Conservation (phyloP, 139 green algal species). For the Chlamydomonas eustigma region DNA sequence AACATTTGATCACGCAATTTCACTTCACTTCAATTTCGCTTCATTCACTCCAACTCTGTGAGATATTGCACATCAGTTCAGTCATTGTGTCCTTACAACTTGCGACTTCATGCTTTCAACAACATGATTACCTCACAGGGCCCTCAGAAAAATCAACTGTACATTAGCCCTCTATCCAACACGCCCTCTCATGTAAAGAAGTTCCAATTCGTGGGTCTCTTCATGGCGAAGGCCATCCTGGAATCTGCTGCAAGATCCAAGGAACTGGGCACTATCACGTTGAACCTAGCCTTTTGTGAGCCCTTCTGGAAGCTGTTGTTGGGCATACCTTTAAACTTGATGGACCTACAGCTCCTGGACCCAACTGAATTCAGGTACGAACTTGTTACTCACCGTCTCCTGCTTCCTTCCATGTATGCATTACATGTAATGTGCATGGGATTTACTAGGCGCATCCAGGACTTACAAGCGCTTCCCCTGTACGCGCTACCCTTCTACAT, state of each 20-base stretch:
- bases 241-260: constrained; percentile 43
- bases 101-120: no score
- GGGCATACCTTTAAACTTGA: constrained; percentile 49
- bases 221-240: constrained; percentile 62
- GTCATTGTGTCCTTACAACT: no score
- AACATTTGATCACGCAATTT: no score
- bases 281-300: constrained; percentile 58
- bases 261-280: constrained; percentile 54
- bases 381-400: no score
- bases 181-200: constrained; percentile 50
- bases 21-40: no score
- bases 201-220: constrained; percentile 56
- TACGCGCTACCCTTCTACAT: no score
- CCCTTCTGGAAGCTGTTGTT: constrained; percentile 65
- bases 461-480: no score
- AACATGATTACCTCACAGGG: no score
- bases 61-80: no score
- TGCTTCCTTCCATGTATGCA: background rate
- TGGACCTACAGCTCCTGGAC: constrained; percentile 43
- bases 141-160: constrained; percentile 47
- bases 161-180: constrained; percentile 51
- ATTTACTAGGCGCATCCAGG: background rate
- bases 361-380: constrained; percentile 13
- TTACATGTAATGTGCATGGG: background rate
- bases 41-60: no score